Conservation (phyloP, 2,329 filamentous ascomycete species). For the Claviceps maximensis region DNA sequence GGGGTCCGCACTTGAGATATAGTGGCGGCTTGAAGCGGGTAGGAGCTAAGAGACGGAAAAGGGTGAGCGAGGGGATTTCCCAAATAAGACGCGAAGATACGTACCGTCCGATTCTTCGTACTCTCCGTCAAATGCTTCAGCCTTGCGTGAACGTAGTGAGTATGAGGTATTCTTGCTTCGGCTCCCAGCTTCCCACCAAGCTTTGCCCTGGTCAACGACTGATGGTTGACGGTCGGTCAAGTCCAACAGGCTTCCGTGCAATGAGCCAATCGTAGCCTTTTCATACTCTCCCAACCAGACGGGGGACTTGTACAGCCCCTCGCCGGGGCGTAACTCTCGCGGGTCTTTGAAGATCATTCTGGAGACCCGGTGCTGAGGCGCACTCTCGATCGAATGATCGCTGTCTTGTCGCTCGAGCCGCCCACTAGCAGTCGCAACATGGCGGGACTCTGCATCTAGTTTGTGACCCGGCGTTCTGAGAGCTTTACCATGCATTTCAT, state of each 20-base stretch:
- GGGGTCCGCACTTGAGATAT: conserved; percentile 78
- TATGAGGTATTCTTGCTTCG: conserved; percentile 33
- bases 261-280: conserved; percentile 48
- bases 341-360: conserved; percentile 29
- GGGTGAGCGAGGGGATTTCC: background rate
- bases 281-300: conserved; percentile 61
- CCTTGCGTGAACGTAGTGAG: conserved; percentile 36
- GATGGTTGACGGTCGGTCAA: conserved; percentile 30
- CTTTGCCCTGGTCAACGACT: conserved; percentile 35
- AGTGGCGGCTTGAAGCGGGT: conserved; percentile 73
- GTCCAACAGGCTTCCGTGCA: conserved; percentile 47
- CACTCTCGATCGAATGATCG: conserved; percentile 16
- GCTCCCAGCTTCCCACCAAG: conserved; percentile 65
- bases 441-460: conserved; percentile 2
- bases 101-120: conserved; percentile 50
- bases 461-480: background rate
- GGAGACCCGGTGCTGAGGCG: conserved; percentile 25
- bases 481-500: conserved; percentile 11
- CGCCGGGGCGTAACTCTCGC: conserved; percentile 31
- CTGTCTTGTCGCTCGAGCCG: conserved; percentile 18
- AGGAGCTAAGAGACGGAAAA: conserved; percentile 24
- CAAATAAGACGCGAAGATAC: conserved; percentile 8
- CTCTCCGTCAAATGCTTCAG: conserved; percentile 53
- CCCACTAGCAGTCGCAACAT: conserved; percentile 10
- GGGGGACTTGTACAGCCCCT: conserved; percentile 45